Evolutionary conservation across 495 filamentous ascomycete genomes (phyloP).

Genomic region (Echria macrotheca): DNA sequence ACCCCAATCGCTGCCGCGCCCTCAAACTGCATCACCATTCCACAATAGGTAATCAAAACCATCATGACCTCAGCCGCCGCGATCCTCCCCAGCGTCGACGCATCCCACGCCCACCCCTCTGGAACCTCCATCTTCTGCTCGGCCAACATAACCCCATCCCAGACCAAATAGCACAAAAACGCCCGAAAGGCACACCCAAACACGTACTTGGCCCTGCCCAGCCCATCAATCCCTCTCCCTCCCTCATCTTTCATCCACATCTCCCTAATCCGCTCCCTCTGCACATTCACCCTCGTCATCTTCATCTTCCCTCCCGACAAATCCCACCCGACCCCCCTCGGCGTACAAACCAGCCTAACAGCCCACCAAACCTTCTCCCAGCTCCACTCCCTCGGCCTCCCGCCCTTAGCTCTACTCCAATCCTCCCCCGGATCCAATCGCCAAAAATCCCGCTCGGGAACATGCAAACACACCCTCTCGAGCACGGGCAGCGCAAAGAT

Average conservation of each 20-base stretch:
- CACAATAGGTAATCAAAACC: slow-evolving; percentile 3
- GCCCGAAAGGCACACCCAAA: neutral
- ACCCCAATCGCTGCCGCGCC: slow-evolving; percentile 7
- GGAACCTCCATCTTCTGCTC: slow-evolving; percentile 1
- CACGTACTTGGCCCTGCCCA: neutral
- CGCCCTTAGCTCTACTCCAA: neutral
- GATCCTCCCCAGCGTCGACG: neutral
- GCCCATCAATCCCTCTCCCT: no score
- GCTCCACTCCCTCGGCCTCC: slow-evolving; percentile 2
- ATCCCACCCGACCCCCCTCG: slow-evolving; percentile 19
- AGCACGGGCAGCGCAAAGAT: slow-evolving; percentile 13
- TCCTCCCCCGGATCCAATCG: neutral
- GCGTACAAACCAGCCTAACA: slow-evolving; percentile 7
- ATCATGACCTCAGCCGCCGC: slow-evolving; percentile 10
- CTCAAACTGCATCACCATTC: slow-evolving; percentile 18
- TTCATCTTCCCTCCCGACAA: slow-evolving; percentile 10
- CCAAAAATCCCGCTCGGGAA: slow-evolving; percentile 16
- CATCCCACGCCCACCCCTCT: slow-evolving; percentile 2
- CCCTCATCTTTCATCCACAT: neutral
- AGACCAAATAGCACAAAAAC: slow-evolving; percentile 8
- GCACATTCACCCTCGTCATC: slow-evolving; percentile 4
- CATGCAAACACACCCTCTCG: slow-evolving; percentile 6
- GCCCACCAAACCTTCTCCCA: slow-evolving; percentile 11
- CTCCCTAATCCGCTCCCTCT: neutral
- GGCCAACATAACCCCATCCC: slow-evolving; percentile 10